Conservation (phyloP, 495 filamentous ascomycete species). For the Daldinia grandis region DNA sequence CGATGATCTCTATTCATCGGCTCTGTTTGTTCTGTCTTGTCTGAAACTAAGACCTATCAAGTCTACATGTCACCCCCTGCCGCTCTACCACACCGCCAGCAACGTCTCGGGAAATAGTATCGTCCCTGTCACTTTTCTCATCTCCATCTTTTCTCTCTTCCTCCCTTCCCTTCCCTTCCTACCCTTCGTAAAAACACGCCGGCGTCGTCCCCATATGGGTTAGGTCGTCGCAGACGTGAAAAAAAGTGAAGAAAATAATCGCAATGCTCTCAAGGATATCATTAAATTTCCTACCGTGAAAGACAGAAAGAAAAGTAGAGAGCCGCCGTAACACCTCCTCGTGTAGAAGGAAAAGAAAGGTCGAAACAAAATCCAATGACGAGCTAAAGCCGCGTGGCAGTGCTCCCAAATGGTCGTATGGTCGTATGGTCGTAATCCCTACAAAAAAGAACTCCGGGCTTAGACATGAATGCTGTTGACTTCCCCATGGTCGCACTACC, state of each 20-base stretch:
- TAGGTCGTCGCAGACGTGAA: not conserved
- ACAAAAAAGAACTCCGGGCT: slow-evolving; percentile 23
- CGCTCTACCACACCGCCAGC: not conserved
- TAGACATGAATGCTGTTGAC: slow-evolving; percentile 20
- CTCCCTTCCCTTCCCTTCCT: not conserved
- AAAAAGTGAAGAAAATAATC: slow-evolving; percentile 17
- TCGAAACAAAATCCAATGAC: slow-evolving; percentile 34
- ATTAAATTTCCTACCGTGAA: slow-evolving; percentile 46
- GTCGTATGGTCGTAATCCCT: slow-evolving; percentile 33
- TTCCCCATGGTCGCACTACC: slow-evolving; percentile 8
- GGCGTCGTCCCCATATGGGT: not conserved
- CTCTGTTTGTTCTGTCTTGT: not conserved
- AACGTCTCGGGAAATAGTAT: not conserved
- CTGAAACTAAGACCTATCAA: not conserved
- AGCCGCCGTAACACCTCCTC: slow-evolving; percentile 38
- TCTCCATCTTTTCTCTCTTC: not conserved
- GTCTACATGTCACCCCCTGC: not conserved
- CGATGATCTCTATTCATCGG: not conserved
- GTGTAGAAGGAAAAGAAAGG: slow-evolving; percentile 39
- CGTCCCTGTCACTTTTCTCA: not conserved
- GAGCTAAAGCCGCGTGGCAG: slow-evolving; percentile 1
- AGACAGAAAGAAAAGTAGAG: slow-evolving; percentile 42
- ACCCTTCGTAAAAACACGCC: slow-evolving; percentile 2
- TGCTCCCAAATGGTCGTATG: slow-evolving; percentile 4
- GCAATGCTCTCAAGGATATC: slow-evolving; percentile 47